Percentiles rank a stretch among this genome's conserved stretches.
Conservation (phyloP, 2,329 filamentous ascomycete species). For the Xylaria sp. region DNA sequence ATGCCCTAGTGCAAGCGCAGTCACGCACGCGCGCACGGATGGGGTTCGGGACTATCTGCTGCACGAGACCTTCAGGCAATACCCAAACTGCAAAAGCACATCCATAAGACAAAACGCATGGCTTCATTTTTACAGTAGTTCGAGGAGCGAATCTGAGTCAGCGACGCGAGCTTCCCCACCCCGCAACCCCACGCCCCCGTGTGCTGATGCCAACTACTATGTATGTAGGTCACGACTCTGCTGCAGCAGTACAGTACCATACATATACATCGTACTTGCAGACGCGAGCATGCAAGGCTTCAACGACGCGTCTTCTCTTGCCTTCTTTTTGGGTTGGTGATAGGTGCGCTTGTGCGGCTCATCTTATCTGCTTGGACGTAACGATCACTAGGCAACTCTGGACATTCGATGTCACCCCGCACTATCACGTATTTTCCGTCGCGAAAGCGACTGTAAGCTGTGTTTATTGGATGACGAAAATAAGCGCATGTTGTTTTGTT, state of each 20-base stretch:
- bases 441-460: neutral
- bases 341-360: conserved; percentile 25
- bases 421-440: conserved; percentile 11
- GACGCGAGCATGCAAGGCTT: conserved; percentile 21
- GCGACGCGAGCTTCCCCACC: conserved; percentile 1
- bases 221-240: neutral
- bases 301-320: conserved; percentile 1
- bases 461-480: conserved; percentile 12
- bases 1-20: neutral
- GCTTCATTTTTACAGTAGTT: neutral
- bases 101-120: neutral
- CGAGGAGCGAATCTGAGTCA: conserved; percentile 23
- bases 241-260: conserved; percentile 1
- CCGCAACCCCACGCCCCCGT: neutral
- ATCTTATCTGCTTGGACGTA: conserved; percentile 7
- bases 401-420: conserved; percentile 21
- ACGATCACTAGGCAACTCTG: conserved; percentile 16
- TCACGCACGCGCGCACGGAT: conserved; percentile 24
- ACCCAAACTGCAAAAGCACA: conserved; percentile 3
- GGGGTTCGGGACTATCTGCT: conserved; percentile 24
- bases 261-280: conserved; percentile 9
- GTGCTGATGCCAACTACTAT: neutral
- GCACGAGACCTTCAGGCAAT: neutral
- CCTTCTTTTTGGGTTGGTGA: neutral
- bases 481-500: conserved; percentile 15